phyloP scores from a whole-genome alignment of 306 rosid genomes.

The Gleditsia sinensis region DNA sequence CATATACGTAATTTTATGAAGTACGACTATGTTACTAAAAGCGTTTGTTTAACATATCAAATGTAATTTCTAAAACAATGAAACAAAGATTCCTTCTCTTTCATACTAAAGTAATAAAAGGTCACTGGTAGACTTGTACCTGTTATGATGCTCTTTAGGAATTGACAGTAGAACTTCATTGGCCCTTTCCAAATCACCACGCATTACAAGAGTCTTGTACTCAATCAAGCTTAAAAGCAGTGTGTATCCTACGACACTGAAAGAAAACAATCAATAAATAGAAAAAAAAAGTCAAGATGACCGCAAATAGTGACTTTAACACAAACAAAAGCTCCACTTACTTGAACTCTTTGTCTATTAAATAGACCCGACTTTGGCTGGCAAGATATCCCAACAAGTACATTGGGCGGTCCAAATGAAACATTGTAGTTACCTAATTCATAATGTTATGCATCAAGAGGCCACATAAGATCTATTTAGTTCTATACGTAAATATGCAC shows the following conservation, averaged over 20 bases:
- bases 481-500: not conserved
- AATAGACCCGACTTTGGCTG: conserved; percentile 89
- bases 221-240: conserved; percentile 93
- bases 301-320: conserved; percentile 22
- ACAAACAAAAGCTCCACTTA: conserved; percentile 46
- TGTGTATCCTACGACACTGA: conserved; percentile 94
- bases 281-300: conserved; percentile 13
- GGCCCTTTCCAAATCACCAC: conserved; percentile 94
- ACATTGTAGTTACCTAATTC: conserved; percentile 93
- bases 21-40: not conserved
- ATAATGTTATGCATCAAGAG: conserved; percentile 37
- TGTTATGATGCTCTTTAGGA: conserved; percentile 80
- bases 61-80: not conserved
- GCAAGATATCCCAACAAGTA: conserved; percentile 99
- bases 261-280: conserved; percentile 35
- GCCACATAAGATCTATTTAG: conserved; percentile 21
- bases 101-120: not conserved
- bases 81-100: not conserved
- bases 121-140: not conserved
- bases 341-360: conserved; percentile 99
- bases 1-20: not conserved
- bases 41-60: not conserved
- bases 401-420: conserved; percentile 99
- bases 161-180: conserved; percentile 83
- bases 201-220: conserved; percentile 99